Conservation (phyloP, 805 yeast genomes). For the Yarrowia osloensis region DNA sequence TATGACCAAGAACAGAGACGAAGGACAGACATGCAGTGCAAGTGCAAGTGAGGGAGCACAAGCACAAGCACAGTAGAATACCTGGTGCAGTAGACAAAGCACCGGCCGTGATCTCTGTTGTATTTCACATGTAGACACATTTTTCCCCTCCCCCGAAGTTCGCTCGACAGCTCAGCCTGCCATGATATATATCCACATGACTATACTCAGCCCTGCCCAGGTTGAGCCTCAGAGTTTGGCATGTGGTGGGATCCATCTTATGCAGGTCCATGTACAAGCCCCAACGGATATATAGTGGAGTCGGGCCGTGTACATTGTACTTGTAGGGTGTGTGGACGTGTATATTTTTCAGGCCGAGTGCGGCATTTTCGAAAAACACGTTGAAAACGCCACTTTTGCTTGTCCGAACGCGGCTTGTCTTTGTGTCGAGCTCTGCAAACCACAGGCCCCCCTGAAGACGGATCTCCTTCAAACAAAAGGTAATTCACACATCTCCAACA, state of each 20-base stretch:
- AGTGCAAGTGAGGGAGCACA: not conserved
- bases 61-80: too few relatives aligned
- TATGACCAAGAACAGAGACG: not conserved
- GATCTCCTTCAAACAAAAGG: not conserved
- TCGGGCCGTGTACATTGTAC: not conserved
- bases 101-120: too few relatives aligned
- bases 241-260: constrained; percentile 5
- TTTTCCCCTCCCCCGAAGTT: too few relatives aligned
- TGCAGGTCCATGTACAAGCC: constrained; percentile 14
- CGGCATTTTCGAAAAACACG: constrained; percentile 1
- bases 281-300: constrained; percentile 1
- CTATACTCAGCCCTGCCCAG: not conserved
- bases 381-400: not conserved
- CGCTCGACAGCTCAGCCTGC: too few relatives aligned
- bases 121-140: too few relatives aligned
- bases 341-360: not conserved
- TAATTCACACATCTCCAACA: not conserved
- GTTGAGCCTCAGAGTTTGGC: not conserved
- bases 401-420: not conserved
- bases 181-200: too few relatives aligned
- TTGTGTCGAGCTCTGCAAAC: not conserved
- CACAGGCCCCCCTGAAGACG: not conserved
- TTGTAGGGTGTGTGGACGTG: not conserved
- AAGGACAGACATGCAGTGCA: not conserved
- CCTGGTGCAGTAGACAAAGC: too few relatives aligned